phyloP scores from a whole-genome alignment of 2,329 filamentous ascomycete genomes.

The Aspergillus hiratsukae region DNA sequence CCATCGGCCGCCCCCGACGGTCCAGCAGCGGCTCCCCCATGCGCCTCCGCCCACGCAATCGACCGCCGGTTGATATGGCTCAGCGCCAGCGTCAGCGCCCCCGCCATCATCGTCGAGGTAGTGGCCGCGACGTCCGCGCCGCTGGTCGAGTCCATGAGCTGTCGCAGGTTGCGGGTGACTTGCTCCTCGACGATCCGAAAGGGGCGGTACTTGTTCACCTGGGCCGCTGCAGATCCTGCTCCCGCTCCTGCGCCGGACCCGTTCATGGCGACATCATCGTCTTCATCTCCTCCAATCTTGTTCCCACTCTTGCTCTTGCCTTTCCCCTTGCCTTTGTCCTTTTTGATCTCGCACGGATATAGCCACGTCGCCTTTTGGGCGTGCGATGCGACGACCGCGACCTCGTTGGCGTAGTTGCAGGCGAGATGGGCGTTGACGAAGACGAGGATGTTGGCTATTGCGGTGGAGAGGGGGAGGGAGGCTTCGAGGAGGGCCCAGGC shows the following conservation, averaged over 20 bases:
- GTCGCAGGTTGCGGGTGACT: slow-evolving; percentile 67
- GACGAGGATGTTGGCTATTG: slow-evolving; percentile 83
- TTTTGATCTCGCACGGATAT: slow-evolving; percentile 57
- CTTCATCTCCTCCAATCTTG: slow-evolving; percentile 17
- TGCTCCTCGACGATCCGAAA: slow-evolving; percentile 83
- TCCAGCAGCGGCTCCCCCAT: slow-evolving; percentile 41
- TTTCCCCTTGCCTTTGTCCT: slow-evolving; percentile 4
- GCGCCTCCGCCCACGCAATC: slow-evolving; percentile 58
- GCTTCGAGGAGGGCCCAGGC: slow-evolving; percentile 79
- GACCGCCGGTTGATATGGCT: slow-evolving; percentile 83
- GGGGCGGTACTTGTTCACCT: slow-evolving; percentile 87
- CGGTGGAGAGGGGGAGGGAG: slow-evolving; percentile 73
- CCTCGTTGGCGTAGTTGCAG: slow-evolving; percentile 87
- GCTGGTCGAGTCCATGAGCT: slow-evolving; percentile 67
- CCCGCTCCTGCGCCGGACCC: slow-evolving; percentile 33
- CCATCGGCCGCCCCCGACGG: slow-evolving; percentile 29
- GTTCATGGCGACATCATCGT: slow-evolving; percentile 58
- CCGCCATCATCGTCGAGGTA: slow-evolving; percentile 81
- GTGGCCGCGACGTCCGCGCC: slow-evolving; percentile 54
- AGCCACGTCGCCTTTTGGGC: slow-evolving; percentile 82
- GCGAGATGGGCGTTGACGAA: slow-evolving; percentile 96
- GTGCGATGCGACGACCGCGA: slow-evolving; percentile 87
- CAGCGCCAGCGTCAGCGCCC: slow-evolving; percentile 83
- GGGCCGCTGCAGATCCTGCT: slow-evolving; percentile 25
- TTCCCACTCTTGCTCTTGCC: slow-evolving; percentile 8